Evolutionary conservation across 1,284 basidiomycete genomes (phyloP).

Genomic region (Trichosporon sp.): DNA sequence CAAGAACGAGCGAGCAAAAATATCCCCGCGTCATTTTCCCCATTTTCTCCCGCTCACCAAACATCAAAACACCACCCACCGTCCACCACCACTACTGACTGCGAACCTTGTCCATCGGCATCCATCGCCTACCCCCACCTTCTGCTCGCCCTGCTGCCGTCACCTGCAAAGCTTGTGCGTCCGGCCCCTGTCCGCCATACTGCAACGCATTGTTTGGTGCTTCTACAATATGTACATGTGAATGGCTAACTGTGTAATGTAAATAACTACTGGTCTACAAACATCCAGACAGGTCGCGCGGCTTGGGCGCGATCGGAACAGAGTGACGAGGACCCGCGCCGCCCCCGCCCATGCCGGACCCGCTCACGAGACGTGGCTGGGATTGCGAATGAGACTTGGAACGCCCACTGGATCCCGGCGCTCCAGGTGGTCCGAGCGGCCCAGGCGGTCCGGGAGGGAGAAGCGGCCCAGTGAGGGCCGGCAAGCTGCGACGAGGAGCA

Average conservation of each 20-base stretch:
- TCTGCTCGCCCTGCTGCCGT: background rate
- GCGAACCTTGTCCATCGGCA: background rate
- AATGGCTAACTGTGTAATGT: background rate
- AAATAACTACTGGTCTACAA: background rate
- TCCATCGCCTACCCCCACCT: background rate
- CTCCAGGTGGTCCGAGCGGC: background rate
- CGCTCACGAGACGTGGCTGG: background rate
- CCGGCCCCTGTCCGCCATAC: background rate
- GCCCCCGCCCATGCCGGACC: background rate
- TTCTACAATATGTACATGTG: conserved; percentile 1
- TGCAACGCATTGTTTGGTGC: background rate
- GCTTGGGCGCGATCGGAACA: background rate
- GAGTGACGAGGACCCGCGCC: background rate
- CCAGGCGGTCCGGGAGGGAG: background rate
- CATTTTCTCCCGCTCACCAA: conserved; percentile 1
- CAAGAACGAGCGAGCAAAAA: conserved; percentile 3
- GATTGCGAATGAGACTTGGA: background rate
- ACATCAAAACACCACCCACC: background rate
- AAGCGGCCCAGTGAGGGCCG: background rate
- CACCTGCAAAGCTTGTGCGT: background rate
- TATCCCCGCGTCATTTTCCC: background rate
- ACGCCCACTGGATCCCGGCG: background rate
- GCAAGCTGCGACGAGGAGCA: background rate
- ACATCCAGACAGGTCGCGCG: background rate
- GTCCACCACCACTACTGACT: background rate